Conservation (phyloP, 495 filamentous ascomycete species). For the Penicillium bialowiezense region DNA sequence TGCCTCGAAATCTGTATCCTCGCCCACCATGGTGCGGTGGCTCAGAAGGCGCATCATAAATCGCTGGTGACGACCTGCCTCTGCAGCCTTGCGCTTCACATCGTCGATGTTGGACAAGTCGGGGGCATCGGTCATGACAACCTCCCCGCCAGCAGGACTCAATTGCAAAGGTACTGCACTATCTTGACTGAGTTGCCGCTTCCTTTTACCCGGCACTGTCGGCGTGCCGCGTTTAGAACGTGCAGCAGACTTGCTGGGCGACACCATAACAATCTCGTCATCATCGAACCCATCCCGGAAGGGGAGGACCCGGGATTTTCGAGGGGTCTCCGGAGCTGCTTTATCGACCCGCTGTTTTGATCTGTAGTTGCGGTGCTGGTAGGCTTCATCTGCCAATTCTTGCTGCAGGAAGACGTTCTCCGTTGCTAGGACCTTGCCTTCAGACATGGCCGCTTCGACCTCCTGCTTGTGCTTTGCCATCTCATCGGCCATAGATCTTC, state of each 20-base stretch:
- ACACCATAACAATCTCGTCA: slow-evolving; percentile 59
- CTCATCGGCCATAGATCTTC: slow-evolving; percentile 54
- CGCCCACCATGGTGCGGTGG: slow-evolving; percentile 46
- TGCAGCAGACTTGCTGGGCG: slow-evolving; percentile 52
- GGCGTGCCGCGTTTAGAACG: slow-evolving; percentile 55
- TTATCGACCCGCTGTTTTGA: slow-evolving; percentile 39
- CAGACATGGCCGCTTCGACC: slow-evolving; percentile 52
- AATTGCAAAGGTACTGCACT: slow-evolving; percentile 55
- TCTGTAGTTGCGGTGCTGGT: slow-evolving; percentile 47
- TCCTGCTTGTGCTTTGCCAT: slow-evolving; percentile 53
- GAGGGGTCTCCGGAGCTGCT: slow-evolving; percentile 53
- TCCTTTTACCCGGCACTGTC: slow-evolving; percentile 60
- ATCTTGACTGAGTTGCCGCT: slow-evolving; percentile 52
- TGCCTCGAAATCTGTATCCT: slow-evolving; percentile 54
- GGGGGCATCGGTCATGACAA: slow-evolving; percentile 21
- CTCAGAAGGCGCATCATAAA: slow-evolving; percentile 59
- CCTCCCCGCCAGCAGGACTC: slow-evolving; percentile 35
- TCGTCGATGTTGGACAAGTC: slow-evolving; percentile 23
- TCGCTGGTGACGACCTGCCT: slow-evolving; percentile 18
- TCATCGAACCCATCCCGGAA: slow-evolving; percentile 74
- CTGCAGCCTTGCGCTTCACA: slow-evolving; percentile 3
- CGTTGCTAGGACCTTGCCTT: slow-evolving; percentile 60
- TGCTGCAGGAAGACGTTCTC: slow-evolving; percentile 65
- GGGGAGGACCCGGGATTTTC: slow-evolving; percentile 51
- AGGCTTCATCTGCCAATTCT: slow-evolving; percentile 58